Conservation (phyloP, 306 rosid species). For the Castanea crenata region DNA sequence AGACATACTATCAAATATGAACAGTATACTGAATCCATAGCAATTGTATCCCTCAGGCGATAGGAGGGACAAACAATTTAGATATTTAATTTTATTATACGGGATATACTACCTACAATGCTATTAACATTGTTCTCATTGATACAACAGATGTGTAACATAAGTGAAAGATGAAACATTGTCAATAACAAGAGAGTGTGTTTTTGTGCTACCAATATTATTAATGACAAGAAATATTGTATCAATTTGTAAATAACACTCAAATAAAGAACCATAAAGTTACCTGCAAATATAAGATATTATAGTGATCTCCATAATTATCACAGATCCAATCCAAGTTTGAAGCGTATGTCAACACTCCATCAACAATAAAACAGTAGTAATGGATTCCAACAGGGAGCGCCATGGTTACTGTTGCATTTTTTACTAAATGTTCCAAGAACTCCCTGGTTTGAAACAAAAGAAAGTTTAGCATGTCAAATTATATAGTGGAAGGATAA, state of each 20-base stretch:
- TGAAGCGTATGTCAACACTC: conserved; percentile 64
- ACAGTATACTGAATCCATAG: neutral
- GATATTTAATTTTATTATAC: neutral
- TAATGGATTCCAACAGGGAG: conserved; percentile 67
- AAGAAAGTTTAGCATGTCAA: conserved; percentile 25
- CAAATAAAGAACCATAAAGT: neutral
- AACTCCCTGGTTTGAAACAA: conserved; percentile 53
- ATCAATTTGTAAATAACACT: neutral
- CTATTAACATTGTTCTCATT: neutral
- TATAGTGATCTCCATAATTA: conserved; percentile 52
- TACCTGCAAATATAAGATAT: conserved; percentile 85
- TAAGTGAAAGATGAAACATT: neutral
- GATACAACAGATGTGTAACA: neutral
- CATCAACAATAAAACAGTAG: conserved; percentile 79
- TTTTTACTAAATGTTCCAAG: conserved; percentile 43
- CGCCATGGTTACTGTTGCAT: conserved; percentile 41
- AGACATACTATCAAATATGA: neutral
- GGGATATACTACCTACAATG: neutral
- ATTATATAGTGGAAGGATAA: neutral
- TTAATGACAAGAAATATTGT: neutral
- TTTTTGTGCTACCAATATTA: neutral
- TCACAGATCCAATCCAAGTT: conserved; percentile 58
- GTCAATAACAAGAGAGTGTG: no score
- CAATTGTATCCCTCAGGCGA: neutral
- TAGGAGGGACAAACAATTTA: neutral